phyloP scores from a whole-genome alignment of 129 eudicot genomes.

The Chrysanthemum lavandulifolium region DNA sequence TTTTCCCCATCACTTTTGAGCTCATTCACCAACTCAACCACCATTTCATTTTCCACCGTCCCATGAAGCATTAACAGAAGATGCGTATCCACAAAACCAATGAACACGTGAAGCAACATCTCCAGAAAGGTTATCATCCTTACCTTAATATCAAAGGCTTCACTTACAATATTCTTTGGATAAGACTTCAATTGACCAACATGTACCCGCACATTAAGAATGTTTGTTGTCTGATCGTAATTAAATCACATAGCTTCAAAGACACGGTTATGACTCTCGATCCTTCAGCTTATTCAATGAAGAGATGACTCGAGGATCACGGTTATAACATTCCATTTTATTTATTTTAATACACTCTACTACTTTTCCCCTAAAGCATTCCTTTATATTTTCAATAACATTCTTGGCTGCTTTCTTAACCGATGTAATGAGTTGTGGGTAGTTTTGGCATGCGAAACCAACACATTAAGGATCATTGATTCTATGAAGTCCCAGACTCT shows the following conservation, averaged over 20 bases:
- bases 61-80: not conserved
- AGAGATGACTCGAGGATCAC: not conserved
- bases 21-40: not conserved
- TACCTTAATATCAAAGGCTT: not conserved
- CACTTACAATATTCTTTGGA: too few species aligned
- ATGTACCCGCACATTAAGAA: too few species aligned
- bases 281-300: not conserved
- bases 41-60: not conserved
- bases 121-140: not conserved
- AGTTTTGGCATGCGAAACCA: conserved; percentile 1
- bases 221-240: too few species aligned
- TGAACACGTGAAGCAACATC: not conserved
- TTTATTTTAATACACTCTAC: not conserved
- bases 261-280: not conserved
- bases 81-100: not conserved
- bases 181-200: too few species aligned
- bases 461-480: not conserved
- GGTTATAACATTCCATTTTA: not conserved
- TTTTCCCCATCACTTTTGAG: not conserved
- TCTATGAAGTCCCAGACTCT: conserved; percentile 9
- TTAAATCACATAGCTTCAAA: not conserved
- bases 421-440: not conserved
- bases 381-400: not conserved
- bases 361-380: not conserved
- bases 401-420: not conserved